Evolutionary conservation across 1,139 yeast genomes (phyloP), one percentile per base, ranked within the genome.

Genomic region (Scheffersomyces insectosa): DNA sequence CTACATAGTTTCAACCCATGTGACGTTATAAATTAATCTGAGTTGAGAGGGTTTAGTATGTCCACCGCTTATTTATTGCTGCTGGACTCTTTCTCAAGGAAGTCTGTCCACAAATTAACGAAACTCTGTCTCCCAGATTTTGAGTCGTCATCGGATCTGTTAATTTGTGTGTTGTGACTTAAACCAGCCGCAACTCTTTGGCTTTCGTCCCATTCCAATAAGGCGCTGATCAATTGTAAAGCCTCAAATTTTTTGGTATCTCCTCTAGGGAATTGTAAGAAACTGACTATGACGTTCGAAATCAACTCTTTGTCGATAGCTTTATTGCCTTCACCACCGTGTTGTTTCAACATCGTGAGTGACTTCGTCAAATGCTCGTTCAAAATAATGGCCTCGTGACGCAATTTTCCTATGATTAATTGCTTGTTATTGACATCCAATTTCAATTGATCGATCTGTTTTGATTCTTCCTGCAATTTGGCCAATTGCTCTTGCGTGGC

Each of bases 321-420:
- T 44, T 86, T 90, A 37, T 69, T 63, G 5, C 88, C 80, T 44
- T 82, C 83, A 35, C 66, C 65, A 42, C 79, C 83, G 54, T 84
- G 83, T 57, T 90, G 90, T 46, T 93, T 82, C 63, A 91, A 71
- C 75, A 73, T 70, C 13, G 90, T 82, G 46, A 95, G 68, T 1
- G 98, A 95, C 59, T 93, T 91, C 13, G 96, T 90, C 45, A 93
- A 69, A 67, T 93, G 99, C 59, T 93, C 99, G 61, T 93, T 93
- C 44, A 91, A 69, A 28, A 89, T 88, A n/a, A 93, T 93, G 1
- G 96, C 95, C 64, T 93, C 98, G 60, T 93, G 98, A 43, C 98
- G 81, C 42, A 93, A 75, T 60, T 93, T 93, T 4, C 98, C 98
- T 40, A 93, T 80, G 42, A 83, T 77, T 25, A 90, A 70, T 49